Evolutionary conservation across 139 green algal genomes (phyloP).

Genomic region (Marvania coccoides): DNA sequence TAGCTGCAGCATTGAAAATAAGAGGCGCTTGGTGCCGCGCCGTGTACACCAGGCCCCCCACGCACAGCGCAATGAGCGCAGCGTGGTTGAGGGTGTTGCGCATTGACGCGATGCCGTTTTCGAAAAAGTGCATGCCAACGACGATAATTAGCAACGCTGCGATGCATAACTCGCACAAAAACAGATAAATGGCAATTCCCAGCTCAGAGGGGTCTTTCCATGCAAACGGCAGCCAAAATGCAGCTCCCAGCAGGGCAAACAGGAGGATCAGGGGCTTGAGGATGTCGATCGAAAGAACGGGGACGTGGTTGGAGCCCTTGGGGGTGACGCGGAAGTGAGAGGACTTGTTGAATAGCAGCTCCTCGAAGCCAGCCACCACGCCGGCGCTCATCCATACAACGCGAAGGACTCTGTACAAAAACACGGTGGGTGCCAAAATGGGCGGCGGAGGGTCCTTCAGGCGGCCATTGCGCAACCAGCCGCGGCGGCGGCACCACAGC

Average conservation of each 20-base stretch:
- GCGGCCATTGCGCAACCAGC: background rate
- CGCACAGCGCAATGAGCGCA: background rate
- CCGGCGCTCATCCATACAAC: background rate
- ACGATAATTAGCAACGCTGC: too few relatives aligned
- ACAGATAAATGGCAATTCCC: background rate
- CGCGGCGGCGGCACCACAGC: background rate
- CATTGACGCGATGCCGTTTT: background rate
- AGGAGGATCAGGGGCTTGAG: background rate
- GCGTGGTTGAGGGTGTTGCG: background rate
- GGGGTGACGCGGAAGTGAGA: background rate
- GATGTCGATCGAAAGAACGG: background rate
- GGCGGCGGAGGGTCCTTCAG: background rate
- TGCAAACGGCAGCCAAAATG: background rate
- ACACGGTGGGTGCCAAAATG: background rate
- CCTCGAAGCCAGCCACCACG: background rate
- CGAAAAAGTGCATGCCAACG: background rate
- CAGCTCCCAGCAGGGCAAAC: background rate
- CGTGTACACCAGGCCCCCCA: background rate
- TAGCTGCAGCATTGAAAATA: background rate
- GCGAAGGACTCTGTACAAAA: background rate
- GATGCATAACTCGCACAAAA: too few relatives aligned
- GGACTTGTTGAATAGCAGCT: background rate
- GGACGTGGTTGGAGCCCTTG: background rate
- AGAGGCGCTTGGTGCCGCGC: background rate
- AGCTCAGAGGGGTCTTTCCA: background rate